These are phyloP conservation scores for Hypholoma sublateritium DNA, from an alignment of 768 basidiomycete species.

Conservation along the genomic window DNA sequence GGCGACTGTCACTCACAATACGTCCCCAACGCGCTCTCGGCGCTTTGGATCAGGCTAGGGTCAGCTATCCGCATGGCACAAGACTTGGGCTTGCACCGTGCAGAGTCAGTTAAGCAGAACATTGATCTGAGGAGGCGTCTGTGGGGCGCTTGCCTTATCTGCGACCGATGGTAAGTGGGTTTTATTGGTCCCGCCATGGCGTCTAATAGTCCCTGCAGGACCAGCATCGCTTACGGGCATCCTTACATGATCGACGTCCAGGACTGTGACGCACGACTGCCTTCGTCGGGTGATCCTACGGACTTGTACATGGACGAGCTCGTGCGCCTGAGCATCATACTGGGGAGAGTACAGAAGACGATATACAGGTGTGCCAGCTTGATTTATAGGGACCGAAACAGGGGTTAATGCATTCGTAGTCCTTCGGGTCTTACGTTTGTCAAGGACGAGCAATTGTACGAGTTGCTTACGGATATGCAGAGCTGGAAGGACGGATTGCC, in stretches of 20 bases:
- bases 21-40: conserved; percentile 82
- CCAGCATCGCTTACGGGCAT: conserved; percentile 86
- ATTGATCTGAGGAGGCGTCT: conserved; percentile 87
- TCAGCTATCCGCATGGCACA: conserved; percentile 96
- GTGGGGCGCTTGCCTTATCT: conserved; percentile 94
- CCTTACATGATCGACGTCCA: conserved; percentile 96
- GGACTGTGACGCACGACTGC: conserved; percentile 94
- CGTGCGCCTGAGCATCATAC: conserved; percentile 85
- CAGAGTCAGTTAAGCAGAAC: conserved; percentile 80
- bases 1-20: conserved; percentile 91
- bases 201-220: conserved; percentile 43
- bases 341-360: conserved; percentile 89
- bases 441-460: conserved; percentile 75
- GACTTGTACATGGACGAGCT: conserved; percentile 89
- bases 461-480: conserved; percentile 64
- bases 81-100: conserved; percentile 92
- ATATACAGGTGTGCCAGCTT: conserved; percentile 71
- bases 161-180: conserved; percentile 79
- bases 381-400: background rate
- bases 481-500: conserved; percentile 81
- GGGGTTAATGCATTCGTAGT: conserved; percentile 33
- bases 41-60: conserved; percentile 84
- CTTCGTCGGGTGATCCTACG: conserved; percentile 80
- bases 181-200: conserved; percentile 3
- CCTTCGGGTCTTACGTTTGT: conserved; percentile 87